Evolutionary conservation across 768 basidiomycete genomes (phyloP).

Genomic region (Mycena venus): DNA sequence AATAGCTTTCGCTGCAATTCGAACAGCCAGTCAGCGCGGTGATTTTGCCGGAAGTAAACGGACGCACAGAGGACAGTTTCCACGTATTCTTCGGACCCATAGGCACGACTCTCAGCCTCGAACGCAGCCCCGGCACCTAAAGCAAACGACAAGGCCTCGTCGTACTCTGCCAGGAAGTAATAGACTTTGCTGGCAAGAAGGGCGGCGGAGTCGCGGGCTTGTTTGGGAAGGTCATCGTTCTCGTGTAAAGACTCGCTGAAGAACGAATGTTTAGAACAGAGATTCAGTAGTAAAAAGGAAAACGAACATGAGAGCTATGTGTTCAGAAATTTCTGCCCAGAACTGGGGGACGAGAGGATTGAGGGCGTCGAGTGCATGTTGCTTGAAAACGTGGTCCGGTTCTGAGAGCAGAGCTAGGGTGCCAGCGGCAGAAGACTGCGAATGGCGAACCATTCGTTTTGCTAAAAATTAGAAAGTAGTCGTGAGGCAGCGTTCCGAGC

Average conservation of each 20-base stretch:
- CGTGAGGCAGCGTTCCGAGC: too few relatives aligned
- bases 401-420: slow-evolving; percentile 93
- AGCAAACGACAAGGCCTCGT: slow-evolving; percentile 96
- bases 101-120: slow-evolving; percentile 74
- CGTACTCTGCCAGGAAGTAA: slow-evolving; percentile 95
- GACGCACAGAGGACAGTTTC: slow-evolving; percentile 94
- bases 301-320: slow-evolving; percentile 88
- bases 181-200: slow-evolving; percentile 98
- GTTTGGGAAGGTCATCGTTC: slow-evolving; percentile 77
- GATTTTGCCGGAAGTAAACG: background rate
- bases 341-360: slow-evolving; percentile 91
- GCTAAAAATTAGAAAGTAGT: too few relatives aligned
- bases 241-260: slow-evolving; percentile 92
- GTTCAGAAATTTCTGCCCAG: slow-evolving; percentile 99
- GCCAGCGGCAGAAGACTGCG: slow-evolving; percentile 87
- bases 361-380: slow-evolving; percentile 90
- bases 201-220: slow-evolving; percentile 86
- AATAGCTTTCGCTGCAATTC: slow-evolving; percentile 86
- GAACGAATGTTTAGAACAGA: slow-evolving; percentile 16
- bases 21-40: slow-evolving; percentile 10
- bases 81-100: slow-evolving; percentile 86
- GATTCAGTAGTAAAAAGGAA: slow-evolving; percentile 23
- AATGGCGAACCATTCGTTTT: slow-evolving; percentile 72
- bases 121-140: slow-evolving; percentile 92
- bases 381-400: slow-evolving; percentile 87